Conservation (phyloP, 2,329 filamentous ascomycete species). For the Elsinoe perseae region DNA sequence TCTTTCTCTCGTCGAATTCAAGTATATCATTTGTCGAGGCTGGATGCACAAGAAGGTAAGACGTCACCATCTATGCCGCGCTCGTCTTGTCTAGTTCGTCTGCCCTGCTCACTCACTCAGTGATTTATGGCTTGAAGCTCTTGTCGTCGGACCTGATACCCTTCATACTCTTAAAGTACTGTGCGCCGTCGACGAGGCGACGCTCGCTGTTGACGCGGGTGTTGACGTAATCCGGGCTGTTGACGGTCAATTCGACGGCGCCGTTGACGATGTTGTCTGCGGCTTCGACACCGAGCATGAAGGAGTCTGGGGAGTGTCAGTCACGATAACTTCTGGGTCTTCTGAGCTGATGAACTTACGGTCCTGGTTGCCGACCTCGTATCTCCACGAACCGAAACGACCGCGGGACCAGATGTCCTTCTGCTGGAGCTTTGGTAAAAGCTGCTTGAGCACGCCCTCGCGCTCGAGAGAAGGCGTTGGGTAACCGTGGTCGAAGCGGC, state of each 20-base stretch:
- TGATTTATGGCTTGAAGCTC: slow-evolving; percentile 21
- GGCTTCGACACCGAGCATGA: slow-evolving; percentile 94
- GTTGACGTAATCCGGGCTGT: slow-evolving; percentile 97
- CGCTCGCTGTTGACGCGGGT: slow-evolving; percentile 59
- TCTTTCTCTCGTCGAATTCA: not conserved
- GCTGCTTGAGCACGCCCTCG: slow-evolving; percentile 84
- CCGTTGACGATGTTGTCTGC: slow-evolving; percentile 85
- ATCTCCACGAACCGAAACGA: slow-evolving; percentile 95
- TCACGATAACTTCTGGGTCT: not conserved
- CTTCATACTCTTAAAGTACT: slow-evolving; percentile 45
- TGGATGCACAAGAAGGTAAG: not conserved
- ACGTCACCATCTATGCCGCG: not conserved
- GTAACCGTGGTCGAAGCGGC: slow-evolving; percentile 96
- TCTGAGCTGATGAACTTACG: slow-evolving; percentile 37
- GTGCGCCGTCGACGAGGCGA: slow-evolving; percentile 54
- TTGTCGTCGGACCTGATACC: slow-evolving; percentile 24
- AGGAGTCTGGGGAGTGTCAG: slow-evolving; percentile 51
- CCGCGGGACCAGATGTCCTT: slow-evolving; percentile 92
- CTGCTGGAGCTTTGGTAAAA: slow-evolving; percentile 85
- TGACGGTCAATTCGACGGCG: slow-evolving; percentile 83
- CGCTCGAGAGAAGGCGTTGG: slow-evolving; percentile 91
- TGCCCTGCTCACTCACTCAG: not conserved
- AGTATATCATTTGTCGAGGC: not conserved
- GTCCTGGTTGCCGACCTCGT: slow-evolving; percentile 95
- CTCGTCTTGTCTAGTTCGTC: not conserved